Evolutionary conservation across 768 basidiomycete species (phyloP), one percentile per base, ranked within the genome.

Genomic region (Tephrocybe rancida): DNA sequence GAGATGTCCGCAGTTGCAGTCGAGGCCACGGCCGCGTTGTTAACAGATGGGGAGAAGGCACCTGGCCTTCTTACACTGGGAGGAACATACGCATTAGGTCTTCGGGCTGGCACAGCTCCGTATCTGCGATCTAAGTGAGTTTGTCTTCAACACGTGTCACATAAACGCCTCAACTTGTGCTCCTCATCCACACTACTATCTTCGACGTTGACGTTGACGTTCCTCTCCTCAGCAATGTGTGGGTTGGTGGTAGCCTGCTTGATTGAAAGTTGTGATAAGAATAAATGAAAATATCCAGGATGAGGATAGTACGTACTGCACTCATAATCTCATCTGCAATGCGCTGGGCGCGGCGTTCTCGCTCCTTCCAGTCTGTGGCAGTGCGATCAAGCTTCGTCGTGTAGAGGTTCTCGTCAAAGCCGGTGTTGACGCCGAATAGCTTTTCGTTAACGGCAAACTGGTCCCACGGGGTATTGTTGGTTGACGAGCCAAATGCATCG

Each of bases 391-490:
- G 78, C 72, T 86, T 93, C 16, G 96, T 98, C 10, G 97, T 98
- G 69, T 99, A 99, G 29, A 86, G 66, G 52, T 96, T 91, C 73
- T 99, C 97, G 64, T 96, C 88, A 70, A 92, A 99, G 61, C 83
- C 84, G 8, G 94, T 93, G 63, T 79, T 93, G 57, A 96, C 86
- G 21, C 97, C 97, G 65, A 97, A 98, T 51, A 92, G 78, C 62
- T 89, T 80, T 71, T 98, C 96, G 70, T 98, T 99, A 37, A 78
- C 92, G 18, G 86, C 87, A 62, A 96, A 99, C 70, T 97, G 94
- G 70, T 99, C 95, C 92, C 95, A 95, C 2, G 76, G 64, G 25
- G 71, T 66, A n/a, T n/a, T n/a, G 53, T 71, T 74, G 39, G 62
- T 68, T 14, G 79, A 70, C 10, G 79, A 64, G 3, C 85, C 88